Evolutionary conservation across 2,329 filamentous ascomycete genomes (phyloP).

Genomic region (Stenocarpella maydis): DNA sequence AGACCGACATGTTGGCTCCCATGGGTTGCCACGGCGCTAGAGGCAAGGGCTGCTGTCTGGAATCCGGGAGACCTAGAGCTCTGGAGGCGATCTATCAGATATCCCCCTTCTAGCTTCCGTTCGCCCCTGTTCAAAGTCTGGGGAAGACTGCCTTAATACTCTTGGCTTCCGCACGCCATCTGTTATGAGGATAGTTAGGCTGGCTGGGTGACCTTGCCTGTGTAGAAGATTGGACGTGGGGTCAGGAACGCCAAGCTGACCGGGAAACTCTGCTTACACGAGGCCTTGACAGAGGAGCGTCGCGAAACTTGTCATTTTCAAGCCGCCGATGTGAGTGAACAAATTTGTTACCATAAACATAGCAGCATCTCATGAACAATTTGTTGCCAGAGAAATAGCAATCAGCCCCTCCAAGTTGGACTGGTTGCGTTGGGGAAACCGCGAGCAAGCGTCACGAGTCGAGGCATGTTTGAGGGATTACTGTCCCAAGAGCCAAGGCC

Average conservation of each 20-base stretch:
- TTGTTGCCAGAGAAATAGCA: neutral
- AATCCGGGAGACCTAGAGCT: slow-evolving; percentile 7
- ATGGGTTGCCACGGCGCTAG: slow-evolving; percentile 14
- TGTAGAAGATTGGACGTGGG: neutral
- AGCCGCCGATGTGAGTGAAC: neutral
- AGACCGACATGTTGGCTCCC: slow-evolving; percentile 16
- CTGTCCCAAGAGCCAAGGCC: slow-evolving; percentile 22
- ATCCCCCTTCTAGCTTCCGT: neutral
- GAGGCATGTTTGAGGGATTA: slow-evolving; percentile 1
- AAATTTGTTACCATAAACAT: neutral
- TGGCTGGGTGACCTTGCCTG: neutral
- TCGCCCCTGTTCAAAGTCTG: neutral
- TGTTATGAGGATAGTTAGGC: neutral
- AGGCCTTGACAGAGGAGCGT: neutral
- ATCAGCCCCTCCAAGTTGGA: neutral
- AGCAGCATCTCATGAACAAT: too few relatives aligned
- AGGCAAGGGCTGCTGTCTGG: slow-evolving; percentile 7
- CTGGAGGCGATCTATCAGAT: neutral
- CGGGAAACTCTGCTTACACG: neutral
- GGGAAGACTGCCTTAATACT: neutral
- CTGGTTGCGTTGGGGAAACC: neutral
- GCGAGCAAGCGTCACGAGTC: slow-evolving; percentile 8
- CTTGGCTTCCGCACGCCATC: slow-evolving; percentile 14
- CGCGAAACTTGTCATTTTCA: neutral
- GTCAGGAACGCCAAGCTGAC: slow-evolving; percentile 17